Percentiles rank a stretch among this genome's conserved stretches.
phyloP scores from a whole-genome alignment of 208 protist genomes.

The Acanthamoeba polyphaga region DNA sequence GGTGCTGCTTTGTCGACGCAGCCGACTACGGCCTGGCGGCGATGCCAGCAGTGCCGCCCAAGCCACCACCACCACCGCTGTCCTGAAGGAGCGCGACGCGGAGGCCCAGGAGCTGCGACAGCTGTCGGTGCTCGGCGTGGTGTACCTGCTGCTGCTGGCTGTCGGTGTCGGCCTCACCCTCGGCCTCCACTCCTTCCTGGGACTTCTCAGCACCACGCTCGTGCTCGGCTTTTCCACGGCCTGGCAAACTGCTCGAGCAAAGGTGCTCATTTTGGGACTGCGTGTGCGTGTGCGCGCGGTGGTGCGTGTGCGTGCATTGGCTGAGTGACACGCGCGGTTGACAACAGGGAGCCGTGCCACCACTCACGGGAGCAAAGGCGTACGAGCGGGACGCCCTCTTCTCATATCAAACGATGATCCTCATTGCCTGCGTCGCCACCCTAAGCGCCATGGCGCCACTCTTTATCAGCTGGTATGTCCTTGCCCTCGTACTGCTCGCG shows the following conservation, averaged over 20 bases:
- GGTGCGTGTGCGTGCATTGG: too few species aligned
- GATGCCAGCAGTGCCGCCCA: background rate
- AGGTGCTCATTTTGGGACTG: background rate
- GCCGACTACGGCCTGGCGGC: background rate
- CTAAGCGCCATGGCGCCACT: slow-evolving; percentile 11
- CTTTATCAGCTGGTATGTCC: background rate
- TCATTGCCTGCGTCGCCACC: slow-evolving; percentile 27
- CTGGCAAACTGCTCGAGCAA: background rate
- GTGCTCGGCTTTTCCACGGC: slow-evolving; percentile 37
- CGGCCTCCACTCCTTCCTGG: background rate
- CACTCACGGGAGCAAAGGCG: background rate
- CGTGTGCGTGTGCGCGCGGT: too few species aligned
- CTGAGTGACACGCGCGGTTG: background rate
- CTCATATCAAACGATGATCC: slow-evolving; percentile 29
- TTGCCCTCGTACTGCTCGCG: background rate
- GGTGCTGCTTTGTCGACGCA: background rate
- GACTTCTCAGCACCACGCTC: background rate
- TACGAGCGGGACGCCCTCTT: slow-evolving; percentile 8
- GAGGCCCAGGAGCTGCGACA: background rate
- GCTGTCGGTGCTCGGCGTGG: background rate
- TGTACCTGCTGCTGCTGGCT: background rate
- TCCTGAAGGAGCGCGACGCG: background rate
- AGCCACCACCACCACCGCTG: background rate
- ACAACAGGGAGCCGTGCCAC: background rate
- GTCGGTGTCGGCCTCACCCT: slow-evolving; percentile 22